Evolutionary conservation across 345 rosid genomes (phyloP).

Genomic region (Populus davidiana): DNA sequence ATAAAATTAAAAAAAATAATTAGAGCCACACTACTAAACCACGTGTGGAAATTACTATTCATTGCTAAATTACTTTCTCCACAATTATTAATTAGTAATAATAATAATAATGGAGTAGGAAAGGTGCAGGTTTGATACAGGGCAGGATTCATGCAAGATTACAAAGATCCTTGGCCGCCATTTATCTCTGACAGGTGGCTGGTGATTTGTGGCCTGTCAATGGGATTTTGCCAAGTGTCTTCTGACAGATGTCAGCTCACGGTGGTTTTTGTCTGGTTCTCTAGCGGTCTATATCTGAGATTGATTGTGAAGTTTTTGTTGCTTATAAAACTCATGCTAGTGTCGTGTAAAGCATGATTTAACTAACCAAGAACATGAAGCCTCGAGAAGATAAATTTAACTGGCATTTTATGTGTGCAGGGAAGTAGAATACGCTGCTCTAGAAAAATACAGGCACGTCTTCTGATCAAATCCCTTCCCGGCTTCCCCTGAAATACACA

Average conservation of each 20-base stretch:
- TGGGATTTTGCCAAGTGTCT: slow-evolving; percentile 24
- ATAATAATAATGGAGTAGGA: too few species aligned
- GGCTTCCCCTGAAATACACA: too few species aligned
- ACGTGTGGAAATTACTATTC: too few species aligned
- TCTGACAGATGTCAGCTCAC: neutral
- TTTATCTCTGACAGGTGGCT: slow-evolving; percentile 17
- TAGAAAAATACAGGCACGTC: too few species aligned
- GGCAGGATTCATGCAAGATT: neutral
- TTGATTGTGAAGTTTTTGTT: neutral
- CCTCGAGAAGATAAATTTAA: too few species aligned
- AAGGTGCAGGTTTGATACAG: neutral
- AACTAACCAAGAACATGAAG: neutral
- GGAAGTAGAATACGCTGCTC: too few species aligned
- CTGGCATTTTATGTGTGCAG: too few species aligned
- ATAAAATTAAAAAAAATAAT: too few species aligned
- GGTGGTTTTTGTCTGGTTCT: neutral
- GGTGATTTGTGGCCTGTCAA: slow-evolving; percentile 7
- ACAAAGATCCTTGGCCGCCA: neutral
- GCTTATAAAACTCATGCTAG: neutral
- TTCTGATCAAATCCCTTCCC: too few species aligned
- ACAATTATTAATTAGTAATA: too few species aligned
- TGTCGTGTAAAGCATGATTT: neutral
- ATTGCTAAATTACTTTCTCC: too few species aligned
- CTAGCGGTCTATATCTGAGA: neutral
- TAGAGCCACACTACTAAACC: too few species aligned